A percentile compares a stretch with the other conserved stretches of the same genome.
Conservation (phyloP, 2,329 filamentous ascomycete genomes). For the Neopestalotiopsis sp. region DNA sequence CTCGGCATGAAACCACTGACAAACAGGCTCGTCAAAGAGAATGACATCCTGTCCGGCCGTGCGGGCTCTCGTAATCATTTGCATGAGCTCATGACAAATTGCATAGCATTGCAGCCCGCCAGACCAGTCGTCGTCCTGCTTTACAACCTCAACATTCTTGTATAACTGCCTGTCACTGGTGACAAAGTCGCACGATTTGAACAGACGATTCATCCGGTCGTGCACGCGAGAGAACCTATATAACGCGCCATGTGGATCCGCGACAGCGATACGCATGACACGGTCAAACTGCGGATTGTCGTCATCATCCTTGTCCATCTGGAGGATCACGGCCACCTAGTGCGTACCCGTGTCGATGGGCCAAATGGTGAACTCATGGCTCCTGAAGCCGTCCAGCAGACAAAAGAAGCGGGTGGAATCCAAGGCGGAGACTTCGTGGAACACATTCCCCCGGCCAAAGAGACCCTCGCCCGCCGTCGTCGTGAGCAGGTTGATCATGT, state of each 20-base stretch:
- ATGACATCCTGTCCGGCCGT: not conserved
- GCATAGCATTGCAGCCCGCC: slow-evolving; percentile 6
- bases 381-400: not conserved
- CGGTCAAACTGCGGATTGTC: not conserved
- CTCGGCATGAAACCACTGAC: not conserved
- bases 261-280: not conserved
- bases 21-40: not conserved
- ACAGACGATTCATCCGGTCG: not conserved
- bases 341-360: not conserved
- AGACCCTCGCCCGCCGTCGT: not conserved
- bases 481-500: slow-evolving; percentile 1
- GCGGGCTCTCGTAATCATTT: not conserved
- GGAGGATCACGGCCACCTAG: slow-evolving; percentile 1
- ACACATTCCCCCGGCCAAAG: not conserved
- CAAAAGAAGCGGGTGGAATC: not conserved
- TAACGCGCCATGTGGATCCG: not conserved
- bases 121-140: not conserved
- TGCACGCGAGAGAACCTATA: not conserved
- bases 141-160: not conserved
- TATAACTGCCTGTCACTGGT: not conserved
- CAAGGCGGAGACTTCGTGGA: too few relatives aligned
- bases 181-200: not conserved
- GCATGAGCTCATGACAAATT: slow-evolving; percentile 13
- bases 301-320: not conserved
- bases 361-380: slow-evolving; percentile 16